These are phyloP conservation scores for Aspergillus baeticus DNA, from an alignment of 495 filamentous ascomycete species.

Conservation along the genomic window DNA sequence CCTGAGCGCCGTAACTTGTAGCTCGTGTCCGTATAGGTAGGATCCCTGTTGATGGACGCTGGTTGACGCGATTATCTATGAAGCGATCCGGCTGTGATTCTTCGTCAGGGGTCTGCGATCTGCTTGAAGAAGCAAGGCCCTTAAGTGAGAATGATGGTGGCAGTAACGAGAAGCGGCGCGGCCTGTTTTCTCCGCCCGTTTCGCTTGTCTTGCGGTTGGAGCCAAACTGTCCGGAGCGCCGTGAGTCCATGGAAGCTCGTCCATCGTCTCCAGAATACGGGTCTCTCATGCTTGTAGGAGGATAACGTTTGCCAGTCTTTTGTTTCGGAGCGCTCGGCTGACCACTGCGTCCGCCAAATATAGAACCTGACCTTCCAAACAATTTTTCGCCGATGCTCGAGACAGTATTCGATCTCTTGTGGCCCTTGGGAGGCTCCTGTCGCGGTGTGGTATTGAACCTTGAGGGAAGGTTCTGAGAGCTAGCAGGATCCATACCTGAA, in stretches of 20 bases:
- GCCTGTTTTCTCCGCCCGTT: conserved; percentile 71
- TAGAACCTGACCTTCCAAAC: conserved; percentile 74
- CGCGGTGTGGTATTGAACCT: conserved; percentile 46
- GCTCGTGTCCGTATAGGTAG: conserved; percentile 27
- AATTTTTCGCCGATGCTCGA: conserved; percentile 75
- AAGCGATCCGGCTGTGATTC: conserved; percentile 30
- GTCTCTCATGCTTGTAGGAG: conserved; percentile 76
- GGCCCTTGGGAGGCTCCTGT: conserved; percentile 60
- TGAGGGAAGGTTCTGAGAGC: conserved; percentile 47
- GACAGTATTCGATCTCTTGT: conserved; percentile 89
- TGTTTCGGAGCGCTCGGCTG: conserved; percentile 36
- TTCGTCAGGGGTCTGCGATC: conserved; percentile 42
- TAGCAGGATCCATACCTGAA: conserved; percentile 56
- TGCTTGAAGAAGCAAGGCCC: conserved; percentile 44
- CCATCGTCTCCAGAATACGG: conserved; percentile 54
- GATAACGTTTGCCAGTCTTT: conserved; percentile 55
- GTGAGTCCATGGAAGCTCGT: conserved; percentile 76
- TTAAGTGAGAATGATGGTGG: conserved; percentile 70
- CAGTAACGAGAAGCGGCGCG: conserved; percentile 74
- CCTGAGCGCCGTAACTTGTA: conserved; percentile 39
- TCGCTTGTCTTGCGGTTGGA: conserved; percentile 81
- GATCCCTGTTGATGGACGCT: conserved; percentile 37
- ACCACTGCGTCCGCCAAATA: conserved; percentile 62
- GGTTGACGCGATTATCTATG: conserved; percentile 25
- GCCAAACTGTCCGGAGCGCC: conserved; percentile 72